Evolutionary conservation across 306 rosid genomes (phyloP), one percentile per base, ranked within the genome.

Genomic region (Carpinus fangiana): DNA sequence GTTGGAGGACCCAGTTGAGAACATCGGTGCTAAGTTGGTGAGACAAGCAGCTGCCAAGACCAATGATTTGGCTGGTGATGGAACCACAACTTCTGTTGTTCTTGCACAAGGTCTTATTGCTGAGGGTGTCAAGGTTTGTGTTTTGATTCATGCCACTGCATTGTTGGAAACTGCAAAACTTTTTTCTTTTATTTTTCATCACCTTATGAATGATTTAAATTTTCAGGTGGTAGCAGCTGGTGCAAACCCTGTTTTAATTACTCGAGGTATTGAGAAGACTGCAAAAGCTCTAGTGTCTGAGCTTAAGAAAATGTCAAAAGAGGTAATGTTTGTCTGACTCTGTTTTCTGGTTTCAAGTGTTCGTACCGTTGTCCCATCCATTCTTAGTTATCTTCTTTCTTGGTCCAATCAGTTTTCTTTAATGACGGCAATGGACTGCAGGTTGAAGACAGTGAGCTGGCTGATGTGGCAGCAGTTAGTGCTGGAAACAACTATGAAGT

Each of bases 21-120:
- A 96, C 85, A 96, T 96, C 76, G 99, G 99, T 76, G 99, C 99
- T 54, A 96, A 96, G 86, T 76, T 96, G 82, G 99, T 96, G 80
- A 90, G 99, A 76, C 99, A 96, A 82, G 99, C 99, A 0, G 99
- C 99, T 69, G 94, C 99, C 13, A 96, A 96, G 90, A 96, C 99
- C 56, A 96, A 96, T 23, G 99, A 96, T 82, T 89, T 96, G 84
- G 99, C 99, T 12, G 99, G 99, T 81, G 99, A 96, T 48, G 99
- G 99, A 57, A 96, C 99, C 21, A 96, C 99, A 0, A 96, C 99
- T 1, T 96, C 99, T 18, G 99, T 96, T 86, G 99, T 96, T 61
- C 89, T 96, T 81, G 99, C 99, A 3, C 99, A 96, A 80, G 99
- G 99, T 79, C 96, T 96, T 71, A 96, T 96, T 41, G 89, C 99